Base-by-base conservation (phyloP, 2,329 filamentous ascomycete genomes). In the Helminthosporium solani region DNA sequence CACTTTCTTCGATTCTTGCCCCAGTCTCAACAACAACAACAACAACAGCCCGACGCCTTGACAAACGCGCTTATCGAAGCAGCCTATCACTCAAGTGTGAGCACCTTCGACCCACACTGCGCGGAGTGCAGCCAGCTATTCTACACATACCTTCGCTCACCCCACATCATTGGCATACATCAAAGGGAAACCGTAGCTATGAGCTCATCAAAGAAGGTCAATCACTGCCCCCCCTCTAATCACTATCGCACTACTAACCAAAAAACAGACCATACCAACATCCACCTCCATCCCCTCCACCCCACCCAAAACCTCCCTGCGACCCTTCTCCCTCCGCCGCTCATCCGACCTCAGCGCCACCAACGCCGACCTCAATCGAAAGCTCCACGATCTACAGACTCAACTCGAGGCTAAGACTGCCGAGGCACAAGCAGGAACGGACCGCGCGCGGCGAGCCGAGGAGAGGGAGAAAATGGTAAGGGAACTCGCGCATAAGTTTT, bases 191-290 rank as follows among this genome's bases (percentile, higher is more conserved):
- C 34, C 7, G 23, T 15, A 39, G 21, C 20, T 15, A 34, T 42
- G 30, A 42, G 30, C 40, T 42, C 40, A 15, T 31, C 40, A 20
- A 42, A 42, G 30, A 42, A 42, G 40, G 30, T 25, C 19, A 2
- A 27, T 4, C 2, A 34, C 15, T 7, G 4, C 6, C 31, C 14
- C 18, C 16, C 7, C 7, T 8, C 6, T 4, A 3, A 34, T 14
- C 18, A 23, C 7, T 12, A 12, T 6, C 19, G 3, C 3, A 34
- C 40, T 33, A n/a, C 20, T 33, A n/a, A 12, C 8, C n/a, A 15
- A 18, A 3, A 15, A 7, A 12, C 30, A 40, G 14, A 2, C 31
- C n/a, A 23, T 31, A 20, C 20, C 40, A 30, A 25, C 40, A 15
- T 16, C 30, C 30, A 15, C 16, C 18, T 6, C 39, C 18, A 16